Conservation (phyloP, 805 yeast species). For the Dipodascopsis uninucleata region DNA sequence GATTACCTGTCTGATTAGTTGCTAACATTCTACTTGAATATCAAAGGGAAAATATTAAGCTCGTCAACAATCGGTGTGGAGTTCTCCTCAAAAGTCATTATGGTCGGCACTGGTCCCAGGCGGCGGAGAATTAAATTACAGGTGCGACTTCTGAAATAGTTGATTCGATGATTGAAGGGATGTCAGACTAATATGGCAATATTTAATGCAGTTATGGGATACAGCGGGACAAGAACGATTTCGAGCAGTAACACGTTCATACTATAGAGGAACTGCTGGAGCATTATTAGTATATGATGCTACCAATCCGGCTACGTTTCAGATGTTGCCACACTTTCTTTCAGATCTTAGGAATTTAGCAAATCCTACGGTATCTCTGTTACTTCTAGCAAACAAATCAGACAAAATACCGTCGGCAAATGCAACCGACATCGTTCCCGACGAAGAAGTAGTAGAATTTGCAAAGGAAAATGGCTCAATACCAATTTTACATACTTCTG, state of each 20-base stretch:
- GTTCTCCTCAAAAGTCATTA: slow-evolving; percentile 39
- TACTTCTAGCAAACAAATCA: slow-evolving; percentile 85
- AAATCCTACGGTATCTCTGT: slow-evolving; percentile 85
- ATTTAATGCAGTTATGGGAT: slow-evolving; percentile 81
- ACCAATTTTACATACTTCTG: slow-evolving; percentile 42
- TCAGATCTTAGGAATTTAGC: slow-evolving; percentile 87
- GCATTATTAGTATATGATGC: slow-evolving; percentile 89
- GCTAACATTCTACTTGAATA: slow-evolving; percentile 3
- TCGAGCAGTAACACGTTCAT: slow-evolving; percentile 89
- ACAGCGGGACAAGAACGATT: slow-evolving; percentile 97
- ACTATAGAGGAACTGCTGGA: slow-evolving; percentile 93
- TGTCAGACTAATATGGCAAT: not conserved
- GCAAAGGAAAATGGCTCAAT: slow-evolving; percentile 37
- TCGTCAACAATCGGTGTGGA: slow-evolving; percentile 43
- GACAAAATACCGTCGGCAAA: slow-evolving; percentile 51
- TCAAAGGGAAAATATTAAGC: slow-evolving; percentile 35
- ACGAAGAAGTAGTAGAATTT: slow-evolving; percentile 39
- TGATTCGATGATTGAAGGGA: not conserved
- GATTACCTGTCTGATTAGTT: too few relatives aligned
- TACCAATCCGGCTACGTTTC: slow-evolving; percentile 79
- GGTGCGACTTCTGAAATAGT: slow-evolving; percentile 10
- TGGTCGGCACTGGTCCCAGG: slow-evolving; percentile 34
- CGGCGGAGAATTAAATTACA: slow-evolving; percentile 31
- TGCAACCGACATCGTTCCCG: slow-evolving; percentile 38
- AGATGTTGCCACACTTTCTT: slow-evolving; percentile 81